Evolutionary conservation across 164 flowering plant genomes (phyloP).

Genomic region (Protea cynaroides): DNA sequence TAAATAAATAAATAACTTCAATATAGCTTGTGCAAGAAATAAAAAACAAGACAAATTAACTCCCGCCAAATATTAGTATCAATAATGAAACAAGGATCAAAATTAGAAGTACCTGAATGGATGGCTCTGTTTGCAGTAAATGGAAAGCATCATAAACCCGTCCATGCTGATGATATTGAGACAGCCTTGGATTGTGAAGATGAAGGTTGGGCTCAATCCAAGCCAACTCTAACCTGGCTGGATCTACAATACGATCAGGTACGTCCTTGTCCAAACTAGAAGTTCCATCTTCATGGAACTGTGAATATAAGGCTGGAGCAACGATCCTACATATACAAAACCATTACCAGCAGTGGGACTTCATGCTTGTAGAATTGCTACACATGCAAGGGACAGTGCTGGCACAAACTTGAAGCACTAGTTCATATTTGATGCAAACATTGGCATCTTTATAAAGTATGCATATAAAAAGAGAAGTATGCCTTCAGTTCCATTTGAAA

Average conservation of each 20-base stretch:
- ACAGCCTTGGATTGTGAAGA: constrained; percentile 21
- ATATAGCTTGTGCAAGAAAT: neutral
- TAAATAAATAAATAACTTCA: neutral
- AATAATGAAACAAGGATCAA: neutral
- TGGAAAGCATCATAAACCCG: constrained; percentile 59
- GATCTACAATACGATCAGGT: constrained; percentile 8
- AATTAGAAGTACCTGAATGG: constrained; percentile 54
- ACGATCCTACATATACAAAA: constrained; percentile 30
- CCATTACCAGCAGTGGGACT: neutral
- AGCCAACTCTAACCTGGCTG: constrained; percentile 37
- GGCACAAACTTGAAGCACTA: too few species aligned
- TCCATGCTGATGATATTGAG: constrained; percentile 27
- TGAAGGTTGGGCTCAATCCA: constrained; percentile 60
- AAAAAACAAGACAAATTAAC: neutral
- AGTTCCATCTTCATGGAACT: constrained; percentile 17
- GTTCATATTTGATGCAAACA: too few species aligned
- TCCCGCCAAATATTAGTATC: neutral
- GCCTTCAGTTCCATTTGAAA: too few species aligned
- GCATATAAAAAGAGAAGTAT: too few species aligned
- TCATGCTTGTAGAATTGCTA: too few species aligned
- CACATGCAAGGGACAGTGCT: too few species aligned
- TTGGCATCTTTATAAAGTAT: too few species aligned
- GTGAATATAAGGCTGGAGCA: constrained; percentile 16
- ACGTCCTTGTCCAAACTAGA: constrained; percentile 16
- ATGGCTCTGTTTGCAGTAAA: constrained; percentile 56